Base-by-base conservation (phyloP, 768 basidiomycete species). In the Psilocybe sp. region DNA sequence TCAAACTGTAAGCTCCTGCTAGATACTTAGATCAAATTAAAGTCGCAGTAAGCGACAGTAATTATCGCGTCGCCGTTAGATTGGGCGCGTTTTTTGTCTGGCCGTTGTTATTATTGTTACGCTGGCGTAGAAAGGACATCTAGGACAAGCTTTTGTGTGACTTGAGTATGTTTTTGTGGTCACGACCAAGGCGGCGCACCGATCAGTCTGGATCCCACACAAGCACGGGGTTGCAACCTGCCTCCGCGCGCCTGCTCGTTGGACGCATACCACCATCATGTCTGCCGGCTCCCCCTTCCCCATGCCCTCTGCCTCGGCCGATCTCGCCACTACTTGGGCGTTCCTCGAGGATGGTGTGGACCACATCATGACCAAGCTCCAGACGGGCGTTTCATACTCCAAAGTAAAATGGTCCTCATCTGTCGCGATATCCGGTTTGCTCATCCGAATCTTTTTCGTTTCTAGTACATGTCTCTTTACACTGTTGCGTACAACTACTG, bases 401-500 rank as follows among this genome's bases (percentile, higher is more conserved):
- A 79, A 80, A 71, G 78, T 78, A 59, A 28, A 28, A 28, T 28
- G 23, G 23, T 28, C 23, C 23, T 28, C 23, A 28, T 28, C 23
- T 28, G 7, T 28, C 23, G 23, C 23, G 23, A 28, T 28, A 7
- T 28, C 23, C 23, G 7, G 7, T 7, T n/a, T 28, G 23, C 23
- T 28, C 7, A 28, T 7, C 23, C 23, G 7, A 28, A 28, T 28
- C 23, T 7, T 28, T 28, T 28, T 7, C 32, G 42, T 49, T 56
- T 39, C 33, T 57, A 91, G 77, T 92, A 92, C 66, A 92, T 88
- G 91, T 93, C 87, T 60, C 58, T 85, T 39, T 83, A 98, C 70
- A 96, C 94, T 18, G 91, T 93, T 46, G 89, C 92, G 8, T 98
- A 99, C 77, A 98, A 98, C 74, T 98, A 96, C 67, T 99, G 97